Base-by-base conservation (phyloP, 2,329 filamentous ascomycete species). In the Canariomyces notabilis region DNA sequence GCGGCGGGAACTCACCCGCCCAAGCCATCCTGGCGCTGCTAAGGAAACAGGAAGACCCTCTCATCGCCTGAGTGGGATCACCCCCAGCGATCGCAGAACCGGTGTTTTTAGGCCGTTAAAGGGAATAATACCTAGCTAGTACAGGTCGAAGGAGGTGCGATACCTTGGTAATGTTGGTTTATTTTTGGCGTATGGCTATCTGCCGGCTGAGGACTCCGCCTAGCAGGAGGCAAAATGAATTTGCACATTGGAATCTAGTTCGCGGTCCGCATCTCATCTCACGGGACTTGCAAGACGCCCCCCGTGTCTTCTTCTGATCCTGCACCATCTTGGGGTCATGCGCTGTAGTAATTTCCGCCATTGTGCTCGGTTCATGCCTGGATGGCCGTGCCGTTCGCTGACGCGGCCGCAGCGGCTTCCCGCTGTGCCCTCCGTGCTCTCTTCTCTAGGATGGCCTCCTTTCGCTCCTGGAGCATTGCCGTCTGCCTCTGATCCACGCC, bases 401-500 rank as follows among this genome's bases (percentile, higher is more conserved):
- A 44, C 43, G 42, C 50, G 8, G 46, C 40, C 14, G 37, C 48
- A 20, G 44, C 65, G n/a, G 66, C 77, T 62, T 86, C 80, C 48
- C 80, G 72, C 65, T 82, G 77, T 50, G 83, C 83, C 65, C 84
- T 83, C 68, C 89, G 77, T 66, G 83, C 83, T 65, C 93, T 78
- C 83, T 97, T 97, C 74, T 95, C 90, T 48, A 97, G 73, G 56
- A 98, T 76, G 46, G 76, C 69, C 57, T 86, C 77, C 74, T 89
- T 90, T 64, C 90, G 83, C 64, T 91, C 85, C 56, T 76, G 73
- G 49, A 98, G 73, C 53, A 89, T 78, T 56, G 80, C 79, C 57
- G 84, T 77, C 71, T 97, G 91, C 65, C 82, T 77, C 62, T 87
- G 74, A 68, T 96, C 89, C 46, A 97, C 87, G 53, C 88, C 87